phyloP scores from a whole-genome alignment of 2,329 filamentous ascomycete genomes.

The Botrytis porri region DNA sequence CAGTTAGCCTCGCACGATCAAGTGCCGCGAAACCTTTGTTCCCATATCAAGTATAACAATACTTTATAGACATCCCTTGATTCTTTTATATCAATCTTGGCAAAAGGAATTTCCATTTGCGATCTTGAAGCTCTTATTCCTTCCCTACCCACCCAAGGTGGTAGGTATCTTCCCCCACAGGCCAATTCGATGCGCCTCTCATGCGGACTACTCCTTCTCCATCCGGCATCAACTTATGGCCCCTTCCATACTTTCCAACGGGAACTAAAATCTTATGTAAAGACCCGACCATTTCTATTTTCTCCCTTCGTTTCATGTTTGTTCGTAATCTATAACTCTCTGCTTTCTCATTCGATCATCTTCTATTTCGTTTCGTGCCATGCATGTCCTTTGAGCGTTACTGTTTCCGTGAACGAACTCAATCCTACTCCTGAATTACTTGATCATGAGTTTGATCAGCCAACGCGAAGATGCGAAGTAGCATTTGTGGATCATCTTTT shows the following conservation, averaged over 20 bases:
- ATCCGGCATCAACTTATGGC: neutral
- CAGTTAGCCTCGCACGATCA: neutral
- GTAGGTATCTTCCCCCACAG: neutral
- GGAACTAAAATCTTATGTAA: slow-evolving; percentile 6
- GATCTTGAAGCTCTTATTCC: neutral
- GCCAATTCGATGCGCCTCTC: neutral
- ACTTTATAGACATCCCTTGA: neutral
- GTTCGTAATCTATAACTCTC: neutral
- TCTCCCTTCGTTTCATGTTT: neutral
- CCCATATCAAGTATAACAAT: neutral
- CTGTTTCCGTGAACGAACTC: neutral
- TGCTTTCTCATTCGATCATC: neutral
- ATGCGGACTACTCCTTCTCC: neutral
- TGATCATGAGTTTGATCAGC: neutral
- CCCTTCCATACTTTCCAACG: neutral
- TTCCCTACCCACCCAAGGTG: neutral
- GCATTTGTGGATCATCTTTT: neutral
- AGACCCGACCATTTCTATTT: neutral
- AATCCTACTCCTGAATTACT: neutral
- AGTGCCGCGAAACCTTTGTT: neutral
- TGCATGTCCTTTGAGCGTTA: neutral
- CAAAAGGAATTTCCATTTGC: neutral
- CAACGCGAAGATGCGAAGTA: neutral
- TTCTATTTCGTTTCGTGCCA: neutral
- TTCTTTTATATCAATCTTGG: neutral